These are phyloP conservation scores for Acmispon strigosus DNA, from an alignment of 306 rosid genomes.

Conservation along the genomic window DNA sequence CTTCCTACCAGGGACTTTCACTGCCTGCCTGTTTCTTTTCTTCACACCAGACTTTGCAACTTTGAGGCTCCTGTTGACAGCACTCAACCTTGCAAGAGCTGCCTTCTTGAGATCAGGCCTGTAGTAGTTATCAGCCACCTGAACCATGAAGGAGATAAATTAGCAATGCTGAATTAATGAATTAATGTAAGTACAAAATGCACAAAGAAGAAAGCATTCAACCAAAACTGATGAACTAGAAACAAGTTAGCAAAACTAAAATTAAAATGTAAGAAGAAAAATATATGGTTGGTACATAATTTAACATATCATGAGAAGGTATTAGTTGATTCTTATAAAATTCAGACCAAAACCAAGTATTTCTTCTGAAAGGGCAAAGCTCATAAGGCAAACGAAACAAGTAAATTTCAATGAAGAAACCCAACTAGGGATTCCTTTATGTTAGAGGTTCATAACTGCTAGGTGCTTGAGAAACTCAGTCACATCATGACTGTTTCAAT, in stretches of 20 bases:
- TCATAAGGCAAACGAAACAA: conserved; percentile 68
- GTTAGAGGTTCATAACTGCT: conserved; percentile 37
- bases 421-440: conserved; percentile 14
- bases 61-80: conserved; percentile 73
- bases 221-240: neutral
- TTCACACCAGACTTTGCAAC: conserved; percentile 87
- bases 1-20: conserved; percentile 31
- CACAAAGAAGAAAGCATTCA: neutral
- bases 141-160: neutral
- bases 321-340: too few relatives aligned
- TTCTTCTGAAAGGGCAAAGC: conserved; percentile 9
- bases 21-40: conserved; percentile 85
- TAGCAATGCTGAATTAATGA: neutral
- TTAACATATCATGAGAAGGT: too few relatives aligned
- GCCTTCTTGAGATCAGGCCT: conserved; percentile 88
- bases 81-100: conserved; percentile 90
- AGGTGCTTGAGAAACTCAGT: neutral
- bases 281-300: too few relatives aligned
- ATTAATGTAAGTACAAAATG: neutral
- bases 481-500: neutral
- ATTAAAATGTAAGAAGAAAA: too few relatives aligned
- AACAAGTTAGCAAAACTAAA: neutral
- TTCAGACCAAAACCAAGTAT: too few relatives aligned
- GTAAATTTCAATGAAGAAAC: conserved; percentile 34
- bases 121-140: conserved; percentile 76